Conservation (phyloP, 192 early-diverging fungal species). For the Coemansia sp. region DNA sequence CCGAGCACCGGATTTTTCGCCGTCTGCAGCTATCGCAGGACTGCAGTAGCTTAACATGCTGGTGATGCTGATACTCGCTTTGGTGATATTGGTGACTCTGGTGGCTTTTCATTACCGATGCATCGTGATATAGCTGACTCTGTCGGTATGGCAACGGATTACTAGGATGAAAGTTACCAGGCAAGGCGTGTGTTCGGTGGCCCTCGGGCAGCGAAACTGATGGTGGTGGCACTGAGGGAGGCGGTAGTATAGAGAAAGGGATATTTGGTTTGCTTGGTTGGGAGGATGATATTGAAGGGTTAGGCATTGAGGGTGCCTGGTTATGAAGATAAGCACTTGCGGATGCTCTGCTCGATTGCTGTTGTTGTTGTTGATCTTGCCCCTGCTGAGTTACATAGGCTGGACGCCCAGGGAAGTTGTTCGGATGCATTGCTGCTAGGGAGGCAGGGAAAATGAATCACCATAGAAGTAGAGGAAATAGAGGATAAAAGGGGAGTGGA, state of each 20-base stretch:
- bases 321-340: neutral
- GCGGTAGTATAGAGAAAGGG: neutral
- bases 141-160: neutral
- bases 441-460: neutral
- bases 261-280: neutral
- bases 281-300: neutral
- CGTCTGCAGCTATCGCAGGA: conserved; percentile 55
- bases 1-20: conserved; percentile 54
- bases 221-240: neutral
- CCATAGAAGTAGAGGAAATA: neutral
- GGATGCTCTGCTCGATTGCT: neutral
- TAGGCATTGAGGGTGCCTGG: neutral
- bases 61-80: conserved; percentile 15
- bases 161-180: neutral
- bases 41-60: conserved; percentile 41
- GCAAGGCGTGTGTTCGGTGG: neutral
- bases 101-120: neutral
- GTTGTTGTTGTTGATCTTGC: conserved; percentile 11
- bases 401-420: conserved; percentile 2
- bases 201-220: neutral
- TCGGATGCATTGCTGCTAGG: conserved; percentile 1
- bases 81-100: conserved; percentile 10
- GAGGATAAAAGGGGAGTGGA: neutral
- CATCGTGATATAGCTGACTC: neutral
- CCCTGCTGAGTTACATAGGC: neutral